These are phyloP conservation scores for Dacryopinax spathularia DNA, from an alignment of 768 basidiomycete genomes.

Conservation along the genomic window DNA sequence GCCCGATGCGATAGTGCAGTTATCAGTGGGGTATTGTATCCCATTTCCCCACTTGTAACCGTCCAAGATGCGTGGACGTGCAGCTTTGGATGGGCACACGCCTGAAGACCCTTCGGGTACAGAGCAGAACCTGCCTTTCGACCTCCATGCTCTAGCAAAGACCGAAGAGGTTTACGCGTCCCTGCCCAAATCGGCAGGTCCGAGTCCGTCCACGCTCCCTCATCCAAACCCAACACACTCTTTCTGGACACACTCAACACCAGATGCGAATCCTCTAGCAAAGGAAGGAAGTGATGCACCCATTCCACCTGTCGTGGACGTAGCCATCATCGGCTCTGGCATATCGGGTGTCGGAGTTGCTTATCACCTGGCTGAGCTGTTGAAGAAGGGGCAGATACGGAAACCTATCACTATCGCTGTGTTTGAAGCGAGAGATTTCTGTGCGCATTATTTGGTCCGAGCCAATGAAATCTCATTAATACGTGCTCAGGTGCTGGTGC, in stretches of 20 bases:
- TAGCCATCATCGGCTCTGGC: conserved; percentile 68
- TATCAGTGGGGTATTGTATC: not conserved
- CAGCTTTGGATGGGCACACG: not conserved
- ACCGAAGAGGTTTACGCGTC: not conserved
- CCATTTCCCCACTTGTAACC: not conserved
- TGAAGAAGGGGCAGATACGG: conserved; percentile 20
- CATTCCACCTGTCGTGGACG: conserved; percentile 47
- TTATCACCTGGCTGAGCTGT: conserved; percentile 53
- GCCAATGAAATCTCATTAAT: conserved; percentile 15
- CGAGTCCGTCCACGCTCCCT: conserved; percentile 29
- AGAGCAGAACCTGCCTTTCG: not conserved
- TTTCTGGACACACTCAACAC: conserved; percentile 50
- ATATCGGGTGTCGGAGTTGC: conserved; percentile 64
- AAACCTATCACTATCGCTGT: conserved; percentile 41
- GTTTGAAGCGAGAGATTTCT: conserved; percentile 75
- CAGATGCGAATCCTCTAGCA: conserved; percentile 52
- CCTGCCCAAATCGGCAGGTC: not conserved
- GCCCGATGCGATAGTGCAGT: not conserved
- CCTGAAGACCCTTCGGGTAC: not conserved
- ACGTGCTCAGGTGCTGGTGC: conserved; percentile 48
- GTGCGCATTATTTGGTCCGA: conserved; percentile 34
- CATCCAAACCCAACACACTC: conserved; percentile 51
- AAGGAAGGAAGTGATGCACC: conserved; percentile 47
- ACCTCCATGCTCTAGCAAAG: not conserved
- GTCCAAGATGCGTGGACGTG: not conserved